Conservation (phyloP, 1,284 basidiomycete species). For the Hemileia vastatrix region DNA sequence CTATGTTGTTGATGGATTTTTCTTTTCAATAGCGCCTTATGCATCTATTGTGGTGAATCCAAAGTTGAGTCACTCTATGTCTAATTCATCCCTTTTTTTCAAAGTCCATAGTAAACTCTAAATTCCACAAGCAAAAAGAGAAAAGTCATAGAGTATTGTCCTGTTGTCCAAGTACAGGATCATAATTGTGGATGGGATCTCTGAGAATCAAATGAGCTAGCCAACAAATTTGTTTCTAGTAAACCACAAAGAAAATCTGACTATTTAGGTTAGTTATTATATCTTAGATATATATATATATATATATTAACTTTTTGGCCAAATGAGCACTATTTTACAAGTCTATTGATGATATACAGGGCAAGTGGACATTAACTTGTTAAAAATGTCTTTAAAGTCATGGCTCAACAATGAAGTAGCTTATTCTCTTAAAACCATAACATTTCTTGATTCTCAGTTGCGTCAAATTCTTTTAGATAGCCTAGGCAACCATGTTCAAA, state of each 20-base stretch:
- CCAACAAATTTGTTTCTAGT: slow-evolving; percentile 50
- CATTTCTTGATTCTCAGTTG: slow-evolving; percentile 69
- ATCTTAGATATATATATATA: neutral
- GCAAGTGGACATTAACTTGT: slow-evolving; percentile 72
- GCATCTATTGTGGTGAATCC: no score
- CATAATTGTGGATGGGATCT: slow-evolving; percentile 76
- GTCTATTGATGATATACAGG: slow-evolving; percentile 45
- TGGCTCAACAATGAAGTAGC: slow-evolving; percentile 71
- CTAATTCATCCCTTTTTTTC: neutral
- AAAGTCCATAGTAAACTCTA: neutral
- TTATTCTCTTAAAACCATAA: slow-evolving; percentile 79
- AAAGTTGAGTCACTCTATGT: no score
- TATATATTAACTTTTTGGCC: slow-evolving; percentile 26
- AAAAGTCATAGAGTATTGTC: slow-evolving; percentile 82
- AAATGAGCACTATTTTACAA: neutral
- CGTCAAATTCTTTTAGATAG: slow-evolving; percentile 55
- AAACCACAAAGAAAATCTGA: slow-evolving; percentile 59
- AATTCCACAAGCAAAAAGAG: slow-evolving; percentile 49
- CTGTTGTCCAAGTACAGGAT: slow-evolving; percentile 65
- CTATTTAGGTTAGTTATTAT: slow-evolving; percentile 54
- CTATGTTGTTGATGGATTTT: no score
- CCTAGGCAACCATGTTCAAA: no score
- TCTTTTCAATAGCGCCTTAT: no score
- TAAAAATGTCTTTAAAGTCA: slow-evolving; percentile 81
- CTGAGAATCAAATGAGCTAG: slow-evolving; percentile 58